These are phyloP conservation scores for Catharanthus roseus DNA, from an alignment of 257 asterid species.

Conservation along the genomic window DNA sequence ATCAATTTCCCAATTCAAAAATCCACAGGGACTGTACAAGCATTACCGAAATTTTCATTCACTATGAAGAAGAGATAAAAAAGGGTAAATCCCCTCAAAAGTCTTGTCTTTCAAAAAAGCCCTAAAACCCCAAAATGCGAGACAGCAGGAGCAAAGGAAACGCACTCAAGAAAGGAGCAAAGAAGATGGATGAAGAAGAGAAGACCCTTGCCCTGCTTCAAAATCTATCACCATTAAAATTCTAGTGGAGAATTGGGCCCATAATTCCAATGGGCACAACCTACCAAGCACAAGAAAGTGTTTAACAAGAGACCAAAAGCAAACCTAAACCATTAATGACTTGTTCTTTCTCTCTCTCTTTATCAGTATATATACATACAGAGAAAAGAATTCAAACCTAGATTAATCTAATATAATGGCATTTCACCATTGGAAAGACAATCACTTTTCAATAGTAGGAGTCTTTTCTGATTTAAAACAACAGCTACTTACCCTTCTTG, in stretches of 20 bases:
- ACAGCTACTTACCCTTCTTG: neutral
- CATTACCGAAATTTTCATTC: slow-evolving; percentile 11
- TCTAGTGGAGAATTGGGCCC: slow-evolving; percentile 60
- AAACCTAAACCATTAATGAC: slow-evolving; percentile 26
- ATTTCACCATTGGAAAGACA: neutral
- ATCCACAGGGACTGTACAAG: slow-evolving; percentile 20
- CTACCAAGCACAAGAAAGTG: slow-evolving; percentile 38
- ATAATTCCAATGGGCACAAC: slow-evolving; percentile 36
- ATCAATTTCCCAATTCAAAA: slow-evolving; percentile 21
- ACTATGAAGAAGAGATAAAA: neutral
- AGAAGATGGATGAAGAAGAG: slow-evolving; percentile 20
- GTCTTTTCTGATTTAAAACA: slow-evolving; percentile 3
- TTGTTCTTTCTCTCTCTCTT: slow-evolving; percentile 4
- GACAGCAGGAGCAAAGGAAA: slow-evolving; percentile 43
- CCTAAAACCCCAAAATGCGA: slow-evolving; percentile 38
- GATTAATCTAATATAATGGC: neutral
- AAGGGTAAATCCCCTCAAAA: slow-evolving; percentile 22
- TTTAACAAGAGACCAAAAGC: slow-evolving; percentile 23
- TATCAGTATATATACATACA: neutral
- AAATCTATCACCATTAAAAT: slow-evolving; percentile 32
- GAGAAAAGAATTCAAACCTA: neutral
- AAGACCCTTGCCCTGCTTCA: slow-evolving; percentile 17
- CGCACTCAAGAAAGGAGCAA: slow-evolving; percentile 13
- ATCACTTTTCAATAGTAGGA: neutral
- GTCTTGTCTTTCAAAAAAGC: slow-evolving; percentile 20